Evolutionary conservation across 768 basidiomycete species (phyloP).

Genomic region (Lepiota venenata): DNA sequence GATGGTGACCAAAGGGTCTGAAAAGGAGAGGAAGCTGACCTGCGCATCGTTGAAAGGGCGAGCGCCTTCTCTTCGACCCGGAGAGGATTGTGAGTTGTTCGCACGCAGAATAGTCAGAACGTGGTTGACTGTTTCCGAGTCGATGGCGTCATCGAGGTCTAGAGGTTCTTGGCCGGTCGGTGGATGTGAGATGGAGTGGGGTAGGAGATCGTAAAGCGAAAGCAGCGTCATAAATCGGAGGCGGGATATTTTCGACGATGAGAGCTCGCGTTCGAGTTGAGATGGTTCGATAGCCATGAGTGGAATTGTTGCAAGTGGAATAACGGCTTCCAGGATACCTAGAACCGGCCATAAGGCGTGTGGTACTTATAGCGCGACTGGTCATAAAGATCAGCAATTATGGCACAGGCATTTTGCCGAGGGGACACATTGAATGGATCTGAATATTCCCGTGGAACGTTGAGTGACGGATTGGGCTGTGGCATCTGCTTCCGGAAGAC

Average conservation of each 20-base stretch:
- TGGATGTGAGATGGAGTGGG: conserved; percentile 28
- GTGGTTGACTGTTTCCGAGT: conserved; percentile 36
- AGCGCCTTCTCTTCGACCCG: too few relatives aligned
- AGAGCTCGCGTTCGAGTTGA: background rate
- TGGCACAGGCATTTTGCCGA: conserved; percentile 4
- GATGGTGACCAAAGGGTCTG: too few relatives aligned
- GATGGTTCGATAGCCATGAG: conserved; percentile 5
- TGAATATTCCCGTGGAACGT: background rate
- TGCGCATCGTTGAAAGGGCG: too few relatives aligned
- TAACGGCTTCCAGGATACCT: background rate
- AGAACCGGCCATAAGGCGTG: background rate
- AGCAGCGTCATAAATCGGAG: conserved; percentile 27
- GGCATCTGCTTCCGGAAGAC: conserved; percentile 1
- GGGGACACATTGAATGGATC: background rate
- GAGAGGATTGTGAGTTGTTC: background rate
- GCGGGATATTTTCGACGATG: conserved; percentile 17
- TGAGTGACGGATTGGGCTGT: background rate
- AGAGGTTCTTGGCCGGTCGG: conserved; percentile 22
- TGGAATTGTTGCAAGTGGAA: background rate
- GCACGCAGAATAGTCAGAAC: conserved; percentile 14
- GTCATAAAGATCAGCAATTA: background rate
- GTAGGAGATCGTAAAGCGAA: conserved; percentile 28
- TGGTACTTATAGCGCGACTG: conserved; percentile 6
- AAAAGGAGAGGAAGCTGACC: too few relatives aligned
- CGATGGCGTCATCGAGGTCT: conserved; percentile 23